phyloP scores from a whole-genome alignment of 805 yeast genomes.

The Kregervanrija fluxuum region DNA sequence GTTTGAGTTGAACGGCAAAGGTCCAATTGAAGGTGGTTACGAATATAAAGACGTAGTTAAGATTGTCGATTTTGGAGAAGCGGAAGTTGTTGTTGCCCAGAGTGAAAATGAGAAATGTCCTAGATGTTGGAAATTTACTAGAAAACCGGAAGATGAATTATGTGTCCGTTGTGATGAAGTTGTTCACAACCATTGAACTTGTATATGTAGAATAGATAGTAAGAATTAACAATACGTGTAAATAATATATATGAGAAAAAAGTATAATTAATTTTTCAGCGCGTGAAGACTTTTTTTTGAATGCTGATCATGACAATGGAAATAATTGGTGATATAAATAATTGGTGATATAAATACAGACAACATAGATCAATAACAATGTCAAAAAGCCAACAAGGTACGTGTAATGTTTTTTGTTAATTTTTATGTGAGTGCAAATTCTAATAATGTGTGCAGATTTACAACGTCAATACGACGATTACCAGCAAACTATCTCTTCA shows the following conservation, averaged over 20 bases:
- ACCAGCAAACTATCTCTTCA: slow-evolving; percentile 41
- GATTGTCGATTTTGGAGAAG: slow-evolving; percentile 21
- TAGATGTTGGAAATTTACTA: slow-evolving; percentile 83
- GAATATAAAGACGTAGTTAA: slow-evolving; percentile 17
- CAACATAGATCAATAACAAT: background rate
- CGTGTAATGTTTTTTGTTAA: background rate
- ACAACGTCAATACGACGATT: slow-evolving; percentile 44
- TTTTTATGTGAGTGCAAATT: background rate
- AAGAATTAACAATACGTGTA: too few relatives aligned
- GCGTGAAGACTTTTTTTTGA: too few relatives aligned
- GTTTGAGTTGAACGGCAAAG: slow-evolving; percentile 30
- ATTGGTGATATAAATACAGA: too few relatives aligned
- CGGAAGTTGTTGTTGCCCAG: slow-evolving; percentile 32
- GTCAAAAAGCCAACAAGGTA: slow-evolving; percentile 1
- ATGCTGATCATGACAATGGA: too few relatives aligned
- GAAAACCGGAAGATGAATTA: slow-evolving; percentile 42
- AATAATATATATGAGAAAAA: too few relatives aligned
- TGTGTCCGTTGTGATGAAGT: slow-evolving; percentile 61
- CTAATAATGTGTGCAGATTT: slow-evolving; percentile 13
- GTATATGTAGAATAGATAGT: background rate
- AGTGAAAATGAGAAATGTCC: slow-evolving; percentile 61
- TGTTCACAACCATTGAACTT: slow-evolving; percentile 9
- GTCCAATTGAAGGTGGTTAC: slow-evolving; percentile 17
- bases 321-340: too few relatives aligned
- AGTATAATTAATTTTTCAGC: too few relatives aligned